Percentiles rank a stretch among this genome's conserved stretches.
Conservation (phyloP, 495 filamentous ascomycete species). For the Penicillium daleae region DNA sequence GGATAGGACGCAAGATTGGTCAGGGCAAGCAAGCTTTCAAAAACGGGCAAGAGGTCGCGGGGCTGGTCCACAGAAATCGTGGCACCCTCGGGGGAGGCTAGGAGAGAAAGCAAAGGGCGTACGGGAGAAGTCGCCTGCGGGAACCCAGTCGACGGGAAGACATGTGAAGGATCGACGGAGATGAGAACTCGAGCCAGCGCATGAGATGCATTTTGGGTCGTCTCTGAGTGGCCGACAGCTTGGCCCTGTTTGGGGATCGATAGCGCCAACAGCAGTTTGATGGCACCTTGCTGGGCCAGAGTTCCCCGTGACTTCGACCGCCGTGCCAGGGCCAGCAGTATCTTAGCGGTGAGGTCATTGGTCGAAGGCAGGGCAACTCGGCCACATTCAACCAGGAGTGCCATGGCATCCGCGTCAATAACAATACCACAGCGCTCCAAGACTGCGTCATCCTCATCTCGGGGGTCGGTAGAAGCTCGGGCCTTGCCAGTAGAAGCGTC, state of each 20-base stretch:
- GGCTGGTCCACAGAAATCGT: constrained; percentile 58
- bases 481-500: constrained; percentile 68
- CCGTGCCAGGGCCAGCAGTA: constrained; percentile 75
- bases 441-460: constrained; percentile 76
- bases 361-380: constrained; percentile 69
- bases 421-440: constrained; percentile 73
- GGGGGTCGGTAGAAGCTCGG: constrained; percentile 60
- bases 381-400: constrained; percentile 70
- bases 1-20: constrained; percentile 88
- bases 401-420: constrained; percentile 74
- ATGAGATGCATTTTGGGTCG: constrained; percentile 71
- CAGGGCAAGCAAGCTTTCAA: constrained; percentile 87
- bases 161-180: constrained; percentile 79
- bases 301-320: constrained; percentile 70
- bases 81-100: constrained; percentile 54
- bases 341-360: constrained; percentile 66
- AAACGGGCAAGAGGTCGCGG: constrained; percentile 82
- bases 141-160: constrained; percentile 78
- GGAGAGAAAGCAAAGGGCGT: constrained; percentile 73
- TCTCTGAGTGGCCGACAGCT: constrained; percentile 41
- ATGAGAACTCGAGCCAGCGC: constrained; percentile 91
- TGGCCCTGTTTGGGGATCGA: constrained; percentile 59
- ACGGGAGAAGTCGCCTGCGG: constrained; percentile 76
- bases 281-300: constrained; percentile 87
- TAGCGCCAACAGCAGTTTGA: constrained; percentile 77